phyloP scores from a whole-genome alignment of 208 protist species.

The Herpetomonas muscarum region DNA sequence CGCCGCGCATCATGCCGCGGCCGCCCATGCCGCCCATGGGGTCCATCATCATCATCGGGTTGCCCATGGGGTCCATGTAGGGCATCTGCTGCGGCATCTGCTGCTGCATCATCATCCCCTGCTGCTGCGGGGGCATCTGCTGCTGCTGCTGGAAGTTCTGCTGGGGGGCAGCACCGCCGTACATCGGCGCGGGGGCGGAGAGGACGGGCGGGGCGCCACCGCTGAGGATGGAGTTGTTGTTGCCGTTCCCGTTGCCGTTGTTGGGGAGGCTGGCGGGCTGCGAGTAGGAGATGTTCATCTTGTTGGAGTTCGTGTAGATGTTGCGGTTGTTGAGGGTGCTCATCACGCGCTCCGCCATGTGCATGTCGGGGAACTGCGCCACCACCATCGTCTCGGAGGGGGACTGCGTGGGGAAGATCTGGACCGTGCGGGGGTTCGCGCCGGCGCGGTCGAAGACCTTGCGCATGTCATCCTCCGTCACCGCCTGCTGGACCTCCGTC shows the following conservation, averaged over 20 bases:
- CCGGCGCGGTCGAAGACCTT: conserved; percentile 80
- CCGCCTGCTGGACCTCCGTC: conserved; percentile 67
- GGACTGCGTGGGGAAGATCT: conserved; percentile 50
- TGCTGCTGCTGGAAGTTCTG: conserved; percentile 2
- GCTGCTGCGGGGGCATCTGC: conserved; percentile 10
- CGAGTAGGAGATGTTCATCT: conserved; percentile 75
- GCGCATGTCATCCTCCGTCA: conserved; percentile 84
- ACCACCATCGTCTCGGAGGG: conserved; percentile 64
- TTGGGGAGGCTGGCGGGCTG: conserved; percentile 14
- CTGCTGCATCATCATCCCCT: conserved; percentile 17
- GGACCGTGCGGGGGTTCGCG: conserved; percentile 48
- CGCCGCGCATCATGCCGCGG: conserved; percentile 14
- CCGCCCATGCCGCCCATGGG: conserved; percentile 21
- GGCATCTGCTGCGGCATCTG: conserved; percentile 4
- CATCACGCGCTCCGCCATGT: conserved; percentile 62
- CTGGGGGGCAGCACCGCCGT: not conserved
- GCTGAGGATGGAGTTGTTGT: conserved; percentile 19
- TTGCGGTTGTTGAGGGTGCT: conserved; percentile 73
- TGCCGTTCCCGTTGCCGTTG: conserved; percentile 2
- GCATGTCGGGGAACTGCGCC: conserved; percentile 63
- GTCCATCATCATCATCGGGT: conserved; percentile 21
- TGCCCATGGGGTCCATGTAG: conserved; percentile 24
- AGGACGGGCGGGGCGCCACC: conserved; percentile 3
- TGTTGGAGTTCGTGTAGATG: conserved; percentile 88
- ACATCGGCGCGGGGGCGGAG: not conserved